phyloP scores from a whole-genome alignment of 805 yeast genomes.

The Tetrapisispora fleetii region DNA sequence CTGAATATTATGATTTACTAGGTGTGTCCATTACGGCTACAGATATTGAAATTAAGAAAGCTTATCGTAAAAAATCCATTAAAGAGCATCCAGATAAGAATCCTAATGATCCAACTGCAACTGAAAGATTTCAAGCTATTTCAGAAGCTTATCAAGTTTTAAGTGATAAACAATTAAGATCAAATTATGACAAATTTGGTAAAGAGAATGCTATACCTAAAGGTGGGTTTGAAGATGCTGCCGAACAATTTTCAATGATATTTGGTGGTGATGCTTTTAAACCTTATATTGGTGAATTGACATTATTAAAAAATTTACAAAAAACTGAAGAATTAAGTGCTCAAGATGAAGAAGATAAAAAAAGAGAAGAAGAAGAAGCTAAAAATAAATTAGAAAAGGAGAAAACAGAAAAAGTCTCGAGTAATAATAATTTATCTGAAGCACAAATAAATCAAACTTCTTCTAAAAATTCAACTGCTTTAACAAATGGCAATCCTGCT shows the following conservation, averaged over 20 bases:
- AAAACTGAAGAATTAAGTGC: conserved; percentile 45
- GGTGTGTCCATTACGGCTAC: conserved; percentile 51
- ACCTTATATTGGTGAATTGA: conserved; percentile 80
- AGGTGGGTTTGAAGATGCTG: conserved; percentile 69
- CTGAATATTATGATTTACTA: conserved; percentile 59
- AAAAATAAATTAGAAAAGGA: conserved; percentile 11
- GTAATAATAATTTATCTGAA: not conserved
- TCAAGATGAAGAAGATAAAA: conserved; percentile 35
- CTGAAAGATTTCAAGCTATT: conserved; percentile 51
- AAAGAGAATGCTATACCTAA: conserved; percentile 60
- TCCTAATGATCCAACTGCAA: conserved; percentile 66
- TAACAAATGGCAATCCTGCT: not conserved
- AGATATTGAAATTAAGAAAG: conserved; percentile 62
- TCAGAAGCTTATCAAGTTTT: conserved; percentile 72
- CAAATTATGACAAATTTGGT: conserved; percentile 66
- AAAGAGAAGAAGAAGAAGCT: conserved; percentile 26
- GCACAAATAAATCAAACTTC: not conserved
- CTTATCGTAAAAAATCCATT: conserved; percentile 68
- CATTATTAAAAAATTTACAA: conserved; percentile 65
- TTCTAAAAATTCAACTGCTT: not conserved
- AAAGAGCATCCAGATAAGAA: conserved; percentile 76
- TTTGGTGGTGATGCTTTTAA: conserved; percentile 88
- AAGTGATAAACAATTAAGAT: conserved; percentile 52
- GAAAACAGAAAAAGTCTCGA: conserved; percentile 4
- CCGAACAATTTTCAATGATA: conserved; percentile 57